phyloP scores from a whole-genome alignment of 2,329 filamentous ascomycete species.

The Diaporthe caulivora region DNA sequence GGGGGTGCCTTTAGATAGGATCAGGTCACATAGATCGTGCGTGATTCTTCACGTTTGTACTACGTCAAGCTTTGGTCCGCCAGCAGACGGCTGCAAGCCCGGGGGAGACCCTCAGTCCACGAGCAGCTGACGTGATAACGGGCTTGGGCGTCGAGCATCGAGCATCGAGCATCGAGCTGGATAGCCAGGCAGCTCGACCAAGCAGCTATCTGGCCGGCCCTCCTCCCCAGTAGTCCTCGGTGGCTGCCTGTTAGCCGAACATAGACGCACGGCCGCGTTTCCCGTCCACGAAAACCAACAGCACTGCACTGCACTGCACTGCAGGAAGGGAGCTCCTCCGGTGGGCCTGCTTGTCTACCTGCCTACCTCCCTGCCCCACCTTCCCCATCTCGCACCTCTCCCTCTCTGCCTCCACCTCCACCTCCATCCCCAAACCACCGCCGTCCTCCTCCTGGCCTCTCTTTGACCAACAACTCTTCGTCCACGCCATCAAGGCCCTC shows the following conservation, averaged over 20 bases:
- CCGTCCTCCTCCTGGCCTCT: neutral
- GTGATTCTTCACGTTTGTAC: neutral
- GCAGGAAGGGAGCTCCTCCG: constrained; percentile 1
- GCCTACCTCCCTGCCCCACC: constrained; percentile 13
- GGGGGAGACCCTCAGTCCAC: neutral
- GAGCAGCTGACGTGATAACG: constrained; percentile 18
- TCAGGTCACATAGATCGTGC: too few relatives aligned
- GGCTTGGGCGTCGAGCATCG: neutral
- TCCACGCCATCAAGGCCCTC: neutral
- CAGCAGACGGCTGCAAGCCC: neutral
- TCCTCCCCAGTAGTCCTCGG: constrained; percentile 4
- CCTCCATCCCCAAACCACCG: constrained; percentile 7
- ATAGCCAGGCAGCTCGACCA: neutral
- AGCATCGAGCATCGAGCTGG: neutral
- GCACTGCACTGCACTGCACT: constrained; percentile 9
- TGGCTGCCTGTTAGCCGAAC: constrained; percentile 26
- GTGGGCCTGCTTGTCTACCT: constrained; percentile 3
- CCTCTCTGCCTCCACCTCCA: neutral
- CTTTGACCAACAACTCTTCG: neutral
- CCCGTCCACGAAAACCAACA: neutral
- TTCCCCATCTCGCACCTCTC: constrained; percentile 7
- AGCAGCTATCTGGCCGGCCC: neutral
- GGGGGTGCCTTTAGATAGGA: neutral
- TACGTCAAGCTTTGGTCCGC: neutral
- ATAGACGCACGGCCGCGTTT: neutral